Conservation (phyloP, 306 rosid species). For the Malus fusca region DNA sequence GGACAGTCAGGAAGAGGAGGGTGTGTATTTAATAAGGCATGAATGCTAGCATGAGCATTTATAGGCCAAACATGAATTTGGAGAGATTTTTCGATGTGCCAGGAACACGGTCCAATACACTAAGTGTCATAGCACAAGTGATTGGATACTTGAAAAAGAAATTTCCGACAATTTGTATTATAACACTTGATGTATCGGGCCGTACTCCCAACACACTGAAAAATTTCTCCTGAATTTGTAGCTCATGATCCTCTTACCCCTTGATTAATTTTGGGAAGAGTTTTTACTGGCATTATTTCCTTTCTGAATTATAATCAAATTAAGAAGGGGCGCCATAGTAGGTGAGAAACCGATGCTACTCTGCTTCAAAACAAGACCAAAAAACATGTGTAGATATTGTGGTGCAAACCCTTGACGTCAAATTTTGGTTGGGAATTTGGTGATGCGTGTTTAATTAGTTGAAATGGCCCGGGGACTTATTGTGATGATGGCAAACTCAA, state of each 20-base stretch:
- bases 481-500: background rate
- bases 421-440: background rate
- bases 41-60: conserved; percentile 28
- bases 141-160: no score
- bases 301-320: conserved; percentile 28
- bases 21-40: conserved; percentile 7
- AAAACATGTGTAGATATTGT: background rate
- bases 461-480: background rate
- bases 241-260: conserved; percentile 21
- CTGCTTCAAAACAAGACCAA: background rate
- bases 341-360: conserved; percentile 46
- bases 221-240: conserved; percentile 6
- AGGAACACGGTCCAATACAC: accelerated
- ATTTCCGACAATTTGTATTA: no score
- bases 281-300: conserved; percentile 17
- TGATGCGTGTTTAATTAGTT: background rate
- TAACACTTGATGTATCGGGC: no score
- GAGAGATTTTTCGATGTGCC: no score
- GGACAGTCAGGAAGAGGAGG: conserved; percentile 8
- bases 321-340: conserved; percentile 36
- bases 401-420: background rate
- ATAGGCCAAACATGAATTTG: conserved; percentile 19
- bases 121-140: no score
- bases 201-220: no score
- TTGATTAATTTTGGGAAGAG: conserved; percentile 3